Evolutionary conservation across 2,329 filamentous ascomycete species (phyloP).

Genomic region (Trematosphaeria pertusa): DNA sequence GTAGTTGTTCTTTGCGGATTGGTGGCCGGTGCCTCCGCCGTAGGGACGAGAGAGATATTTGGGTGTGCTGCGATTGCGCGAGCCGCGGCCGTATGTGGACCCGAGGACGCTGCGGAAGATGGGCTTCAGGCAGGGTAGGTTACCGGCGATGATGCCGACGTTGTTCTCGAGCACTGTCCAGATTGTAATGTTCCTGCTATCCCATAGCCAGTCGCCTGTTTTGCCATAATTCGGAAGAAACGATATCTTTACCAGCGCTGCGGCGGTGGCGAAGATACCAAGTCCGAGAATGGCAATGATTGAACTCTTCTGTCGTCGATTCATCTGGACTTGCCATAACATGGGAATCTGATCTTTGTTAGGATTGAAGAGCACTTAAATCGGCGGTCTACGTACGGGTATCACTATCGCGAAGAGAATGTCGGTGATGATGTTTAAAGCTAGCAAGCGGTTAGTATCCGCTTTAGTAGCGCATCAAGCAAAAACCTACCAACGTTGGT

Average conservation of each 20-base stretch:
- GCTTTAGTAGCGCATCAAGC: neutral
- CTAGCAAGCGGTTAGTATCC: conserved; percentile 5
- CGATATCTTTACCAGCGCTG: conserved; percentile 50
- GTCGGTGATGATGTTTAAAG: conserved; percentile 52
- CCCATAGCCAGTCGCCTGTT: conserved; percentile 46
- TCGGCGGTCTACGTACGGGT: no score
- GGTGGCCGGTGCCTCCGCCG: conserved; percentile 22
- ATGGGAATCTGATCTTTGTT: conserved; percentile 40
- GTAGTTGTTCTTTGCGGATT: conserved; percentile 11
- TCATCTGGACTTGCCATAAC: conserved; percentile 45
- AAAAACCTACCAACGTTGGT: conserved; percentile 49
- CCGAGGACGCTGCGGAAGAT: conserved; percentile 49
- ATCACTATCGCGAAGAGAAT: conserved; percentile 52
- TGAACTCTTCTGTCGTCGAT: conserved; percentile 49
- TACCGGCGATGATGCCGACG: conserved; percentile 54
- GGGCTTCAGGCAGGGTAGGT: conserved; percentile 53
- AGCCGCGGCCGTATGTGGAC: conserved; percentile 35
- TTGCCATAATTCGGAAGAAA: conserved; percentile 47
- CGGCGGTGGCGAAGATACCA: conserved; percentile 55
- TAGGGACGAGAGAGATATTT: conserved; percentile 24
- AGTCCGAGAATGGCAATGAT: conserved; percentile 53
- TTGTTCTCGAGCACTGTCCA: conserved; percentile 56
- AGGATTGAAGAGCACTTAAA: no score
- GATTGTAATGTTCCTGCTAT: conserved; percentile 54
- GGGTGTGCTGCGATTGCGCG: conserved; percentile 16